Percentiles rank a stretch among this genome's conserved stretches.
Evolutionary conservation across 169 alveolate genomes (phyloP).

Genomic region (Plasmodium knowlesi): DNA sequence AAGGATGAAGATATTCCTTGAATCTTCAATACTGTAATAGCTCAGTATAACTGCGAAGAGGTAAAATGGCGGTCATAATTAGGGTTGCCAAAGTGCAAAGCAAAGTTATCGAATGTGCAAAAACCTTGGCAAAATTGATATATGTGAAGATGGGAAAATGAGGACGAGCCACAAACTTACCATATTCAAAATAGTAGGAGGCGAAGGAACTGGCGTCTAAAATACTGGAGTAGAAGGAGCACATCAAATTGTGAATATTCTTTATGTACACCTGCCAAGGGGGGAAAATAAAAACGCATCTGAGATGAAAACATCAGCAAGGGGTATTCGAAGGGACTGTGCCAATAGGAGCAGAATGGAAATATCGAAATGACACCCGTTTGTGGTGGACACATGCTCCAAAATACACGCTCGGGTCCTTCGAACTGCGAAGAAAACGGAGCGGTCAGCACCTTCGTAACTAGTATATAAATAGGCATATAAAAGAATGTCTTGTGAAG

Average conservation of each 20-base stretch:
- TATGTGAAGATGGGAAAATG: not conserved
- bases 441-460: constrained; percentile 48
- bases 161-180: not conserved
- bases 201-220: constrained; percentile 74
- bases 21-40: constrained; percentile 42
- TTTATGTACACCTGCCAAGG: constrained; percentile 62
- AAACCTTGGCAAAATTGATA: not conserved
- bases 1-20: constrained; percentile 1
- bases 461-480: constrained; percentile 70
- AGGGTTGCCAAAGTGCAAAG: not conserved
- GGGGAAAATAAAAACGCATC: not conserved
- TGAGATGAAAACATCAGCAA: not conserved
- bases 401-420: not conserved
- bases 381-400: not conserved
- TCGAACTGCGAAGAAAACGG: not conserved
- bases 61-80: not conserved
- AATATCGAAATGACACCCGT: not conserved
- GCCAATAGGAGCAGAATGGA: not conserved
- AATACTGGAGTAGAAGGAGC: constrained; percentile 74
- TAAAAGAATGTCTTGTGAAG: constrained; percentile 70
- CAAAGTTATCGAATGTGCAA: not conserved
- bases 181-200: constrained; percentile 69
- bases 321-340: not conserved
- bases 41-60: constrained; percentile 54
- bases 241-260: constrained; percentile 73